Evolutionary conservation across 805 yeast genomes (phyloP), one percentile per base, ranked within the genome.

Genomic region (Candida hispaniensis): DNA sequence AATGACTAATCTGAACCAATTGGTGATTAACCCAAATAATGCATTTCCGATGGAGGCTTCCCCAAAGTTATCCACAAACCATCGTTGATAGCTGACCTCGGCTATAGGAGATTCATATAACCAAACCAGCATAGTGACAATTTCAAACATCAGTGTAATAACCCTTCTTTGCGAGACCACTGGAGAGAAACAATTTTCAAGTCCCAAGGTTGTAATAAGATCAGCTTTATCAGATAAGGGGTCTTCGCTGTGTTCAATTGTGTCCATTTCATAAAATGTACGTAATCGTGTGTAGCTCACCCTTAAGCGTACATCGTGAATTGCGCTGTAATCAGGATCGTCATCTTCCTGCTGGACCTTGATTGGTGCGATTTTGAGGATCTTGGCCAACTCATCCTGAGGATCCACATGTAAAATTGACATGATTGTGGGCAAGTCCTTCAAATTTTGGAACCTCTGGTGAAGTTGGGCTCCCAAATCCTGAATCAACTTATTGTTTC

Each of bases 221-320:
- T 32, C 36, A 2, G 28, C 22, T 18, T 32, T 21, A 18, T 23
- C 28, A 14, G 23, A 32, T 13, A 32, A 28, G 4, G 36, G 36
- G 22, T 32, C 36, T 18, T 32, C 36, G 14, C 28, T 18, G 11
- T 21, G 28, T 17, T 32, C 36, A 14, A 23, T 23, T 9, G 36
- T 32, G 28, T 32, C 36, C 36, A 32, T 32, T 28, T 32, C 36
- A 18, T 32, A 32, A 18, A 23, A 22, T 7, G 24, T 25, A n/a
- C 36, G 18, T 17, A 32, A 28, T 25, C 24, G 23, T 17, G 36
- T 23, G 28, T 28, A 32, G 22, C 23, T 21, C 23, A 27, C 23
- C 13, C 14, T 23, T 23, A 32, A 17, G 28, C 36, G 36, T 27
- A 27, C 23, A 18, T 23, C 24, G 36, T 32, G 36, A 28, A 32